A percentile compares a stretch with the other conserved stretches of the same genome.
Conservation (phyloP, 2,329 filamentous ascomycete genomes). For the Fusarium buharicum region DNA sequence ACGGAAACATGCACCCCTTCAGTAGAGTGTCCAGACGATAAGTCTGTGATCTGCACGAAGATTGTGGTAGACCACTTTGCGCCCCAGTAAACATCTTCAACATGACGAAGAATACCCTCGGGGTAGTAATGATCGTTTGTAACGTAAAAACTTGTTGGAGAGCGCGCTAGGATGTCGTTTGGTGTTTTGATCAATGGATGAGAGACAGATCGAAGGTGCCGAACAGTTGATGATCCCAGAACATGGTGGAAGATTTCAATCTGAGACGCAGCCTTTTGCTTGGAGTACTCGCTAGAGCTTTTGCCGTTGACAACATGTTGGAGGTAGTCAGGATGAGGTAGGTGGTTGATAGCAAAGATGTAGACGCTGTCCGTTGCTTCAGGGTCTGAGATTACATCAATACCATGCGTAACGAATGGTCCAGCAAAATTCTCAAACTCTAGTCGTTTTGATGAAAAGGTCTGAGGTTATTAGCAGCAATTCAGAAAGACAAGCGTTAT, state of each 20-base stretch:
- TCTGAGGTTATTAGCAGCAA: not conserved
- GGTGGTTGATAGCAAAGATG: constrained; percentile 70
- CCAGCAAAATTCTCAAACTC: constrained; percentile 61
- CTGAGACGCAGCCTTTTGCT: constrained; percentile 58
- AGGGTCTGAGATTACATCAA: constrained; percentile 66
- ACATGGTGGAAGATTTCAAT: constrained; percentile 68
- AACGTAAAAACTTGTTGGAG: constrained; percentile 62
- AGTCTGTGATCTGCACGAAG: constrained; percentile 50
- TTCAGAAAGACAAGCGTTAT: too few relatives aligned
- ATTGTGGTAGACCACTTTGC: constrained; percentile 62
- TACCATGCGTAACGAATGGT: constrained; percentile 68
- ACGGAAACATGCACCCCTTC: constrained; percentile 51
- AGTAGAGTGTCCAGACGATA: constrained; percentile 42
- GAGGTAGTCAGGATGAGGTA: constrained; percentile 58
- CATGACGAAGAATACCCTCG: constrained; percentile 56
- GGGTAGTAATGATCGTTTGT: constrained; percentile 69
- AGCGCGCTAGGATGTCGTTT: constrained; percentile 65
- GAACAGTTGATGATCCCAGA: constrained; percentile 54
- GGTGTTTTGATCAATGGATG: constrained; percentile 66
- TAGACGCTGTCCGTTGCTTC: constrained; percentile 58
- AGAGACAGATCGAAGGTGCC: constrained; percentile 63
- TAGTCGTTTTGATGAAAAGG: constrained; percentile 45
- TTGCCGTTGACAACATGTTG: constrained; percentile 5
- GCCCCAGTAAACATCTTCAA: constrained; percentile 58
- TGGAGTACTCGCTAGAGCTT: constrained; percentile 34